Percentiles rank a stretch among this genome's conserved stretches.
Evolutionary conservation across 306 rosid species (phyloP).

Genomic region (Cajanus cajan): DNA sequence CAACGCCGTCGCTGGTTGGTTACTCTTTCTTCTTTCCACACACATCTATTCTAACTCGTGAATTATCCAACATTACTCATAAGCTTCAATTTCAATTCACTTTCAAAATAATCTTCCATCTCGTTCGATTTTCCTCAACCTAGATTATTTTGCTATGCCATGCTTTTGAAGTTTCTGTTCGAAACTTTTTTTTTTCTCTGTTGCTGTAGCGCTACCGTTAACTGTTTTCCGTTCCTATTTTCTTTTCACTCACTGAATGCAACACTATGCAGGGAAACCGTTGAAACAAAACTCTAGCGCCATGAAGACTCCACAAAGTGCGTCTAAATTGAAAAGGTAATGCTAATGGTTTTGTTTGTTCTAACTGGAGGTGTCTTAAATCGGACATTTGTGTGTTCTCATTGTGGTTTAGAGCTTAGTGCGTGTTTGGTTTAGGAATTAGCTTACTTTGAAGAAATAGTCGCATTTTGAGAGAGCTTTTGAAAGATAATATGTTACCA

Average conservation of each 20-base stretch:
- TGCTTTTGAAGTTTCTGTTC: background rate
- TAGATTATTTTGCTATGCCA: background rate
- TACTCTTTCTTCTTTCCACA: background rate
- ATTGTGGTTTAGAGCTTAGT: background rate
- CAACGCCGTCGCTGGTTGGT: background rate
- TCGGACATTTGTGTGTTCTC: background rate
- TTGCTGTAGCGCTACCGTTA: background rate
- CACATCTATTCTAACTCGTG: background rate
- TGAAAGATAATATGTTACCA: background rate
- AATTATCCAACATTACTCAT: background rate
- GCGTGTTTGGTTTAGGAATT: no score
- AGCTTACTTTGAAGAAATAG: background rate
- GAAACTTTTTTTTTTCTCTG: background rate
- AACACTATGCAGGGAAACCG: background rate
- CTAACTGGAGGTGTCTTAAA: background rate
- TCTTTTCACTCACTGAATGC: background rate
- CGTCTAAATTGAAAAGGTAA: conserved; percentile 7
- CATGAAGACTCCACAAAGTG: background rate
- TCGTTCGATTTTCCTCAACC: background rate
- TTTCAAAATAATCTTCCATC: background rate
- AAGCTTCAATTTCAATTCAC: background rate
- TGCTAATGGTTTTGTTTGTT: background rate
- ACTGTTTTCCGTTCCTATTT: background rate
- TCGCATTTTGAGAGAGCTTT: background rate
- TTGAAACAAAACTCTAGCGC: background rate